A percentile compares a stretch with the other conserved stretches of the same genome.
Conservation (phyloP, 208 protist species). For the Wallacemonas sp. region DNA sequence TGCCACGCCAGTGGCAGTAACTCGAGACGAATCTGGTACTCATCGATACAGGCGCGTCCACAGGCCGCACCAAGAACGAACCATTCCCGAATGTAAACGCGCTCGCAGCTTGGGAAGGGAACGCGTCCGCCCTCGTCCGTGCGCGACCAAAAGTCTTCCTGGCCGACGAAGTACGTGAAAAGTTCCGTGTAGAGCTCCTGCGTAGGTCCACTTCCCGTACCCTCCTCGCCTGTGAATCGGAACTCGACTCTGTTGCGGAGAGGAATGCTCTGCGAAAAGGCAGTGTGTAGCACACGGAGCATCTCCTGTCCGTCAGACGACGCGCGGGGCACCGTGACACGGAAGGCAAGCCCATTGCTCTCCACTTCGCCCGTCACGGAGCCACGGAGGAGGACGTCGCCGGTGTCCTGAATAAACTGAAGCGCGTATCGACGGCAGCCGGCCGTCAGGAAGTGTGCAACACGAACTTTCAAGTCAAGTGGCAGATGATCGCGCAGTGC, state of each 20-base stretch:
- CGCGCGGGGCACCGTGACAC: constrained; percentile 47
- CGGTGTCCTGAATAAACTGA: constrained; percentile 57
- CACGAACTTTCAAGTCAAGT: constrained; percentile 50
- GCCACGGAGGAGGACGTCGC: constrained; percentile 31
- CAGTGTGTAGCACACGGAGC: constrained; percentile 34
- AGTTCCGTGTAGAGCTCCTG: constrained; percentile 88
- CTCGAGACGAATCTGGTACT: constrained; percentile 67
- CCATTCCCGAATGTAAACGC: constrained; percentile 51
- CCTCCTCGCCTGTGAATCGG: constrained; percentile 78
- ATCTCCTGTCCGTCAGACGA: constrained; percentile 25
- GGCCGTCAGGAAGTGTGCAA: constrained; percentile 63
- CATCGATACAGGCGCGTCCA: constrained; percentile 73
- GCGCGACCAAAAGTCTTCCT: constrained; percentile 56
- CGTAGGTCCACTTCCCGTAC: constrained; percentile 82
- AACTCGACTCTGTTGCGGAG: constrained; percentile 75
- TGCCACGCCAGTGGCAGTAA: constrained; percentile 58
- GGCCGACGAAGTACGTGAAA: constrained; percentile 37
- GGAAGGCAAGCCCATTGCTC: constrained; percentile 57
- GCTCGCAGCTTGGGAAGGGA: constrained; percentile 56
- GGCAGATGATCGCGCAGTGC: constrained; percentile 41
- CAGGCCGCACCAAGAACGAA: constrained; percentile 75
- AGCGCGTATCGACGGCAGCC: constrained; percentile 78
- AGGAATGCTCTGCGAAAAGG: constrained; percentile 39
- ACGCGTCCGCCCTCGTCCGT: constrained; percentile 54
- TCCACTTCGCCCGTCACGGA: constrained; percentile 49